Percentiles rank a stretch among this genome's conserved stretches.
Evolutionary conservation across 1,284 basidiomycete genomes (phyloP).

Genomic region (Neotropicomus parvogracilis): DNA sequence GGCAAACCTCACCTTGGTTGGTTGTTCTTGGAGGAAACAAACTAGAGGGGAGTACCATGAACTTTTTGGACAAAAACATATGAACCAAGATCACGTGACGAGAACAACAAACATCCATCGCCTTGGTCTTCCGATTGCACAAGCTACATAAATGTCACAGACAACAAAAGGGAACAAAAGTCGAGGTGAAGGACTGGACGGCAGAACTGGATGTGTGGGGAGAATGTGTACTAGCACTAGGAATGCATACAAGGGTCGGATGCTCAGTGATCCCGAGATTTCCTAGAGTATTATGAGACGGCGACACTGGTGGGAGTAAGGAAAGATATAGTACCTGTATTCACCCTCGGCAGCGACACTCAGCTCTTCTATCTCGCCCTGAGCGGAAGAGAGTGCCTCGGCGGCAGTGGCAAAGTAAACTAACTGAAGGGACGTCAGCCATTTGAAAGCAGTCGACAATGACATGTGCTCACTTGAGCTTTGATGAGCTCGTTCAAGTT

Average conservation of each 20-base stretch:
- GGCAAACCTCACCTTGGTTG: constrained; percentile 11
- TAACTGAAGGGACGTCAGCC: constrained; percentile 47
- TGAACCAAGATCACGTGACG: neutral
- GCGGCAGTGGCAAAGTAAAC: constrained; percentile 83
- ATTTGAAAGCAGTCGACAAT: neutral
- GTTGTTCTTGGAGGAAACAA: too few species aligned
- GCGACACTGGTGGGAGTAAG: neutral
- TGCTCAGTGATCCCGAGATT: constrained; percentile 76
- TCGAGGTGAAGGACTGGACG: constrained; percentile 3
- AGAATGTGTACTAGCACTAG: constrained; percentile 12
- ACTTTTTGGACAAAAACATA: too few species aligned
- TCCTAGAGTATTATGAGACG: constrained; percentile 42
- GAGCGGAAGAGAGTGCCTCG: constrained; percentile 77
- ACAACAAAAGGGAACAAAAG: constrained; percentile 3
- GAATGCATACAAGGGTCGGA: neutral
- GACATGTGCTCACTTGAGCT: constrained; percentile 54
- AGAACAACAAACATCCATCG: neutral
- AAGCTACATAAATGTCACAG: constrained; percentile 14
- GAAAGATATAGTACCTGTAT: constrained; percentile 60
- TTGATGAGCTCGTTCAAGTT: constrained; percentile 91
- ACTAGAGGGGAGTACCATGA: too few species aligned
- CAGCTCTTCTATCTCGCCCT: constrained; percentile 89
- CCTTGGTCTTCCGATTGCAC: constrained; percentile 7
- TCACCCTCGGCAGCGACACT: constrained; percentile 88
- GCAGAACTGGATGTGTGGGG: neutral